phyloP scores from a whole-genome alignment of 805 yeast genomes.

The Candida easanensis region DNA sequence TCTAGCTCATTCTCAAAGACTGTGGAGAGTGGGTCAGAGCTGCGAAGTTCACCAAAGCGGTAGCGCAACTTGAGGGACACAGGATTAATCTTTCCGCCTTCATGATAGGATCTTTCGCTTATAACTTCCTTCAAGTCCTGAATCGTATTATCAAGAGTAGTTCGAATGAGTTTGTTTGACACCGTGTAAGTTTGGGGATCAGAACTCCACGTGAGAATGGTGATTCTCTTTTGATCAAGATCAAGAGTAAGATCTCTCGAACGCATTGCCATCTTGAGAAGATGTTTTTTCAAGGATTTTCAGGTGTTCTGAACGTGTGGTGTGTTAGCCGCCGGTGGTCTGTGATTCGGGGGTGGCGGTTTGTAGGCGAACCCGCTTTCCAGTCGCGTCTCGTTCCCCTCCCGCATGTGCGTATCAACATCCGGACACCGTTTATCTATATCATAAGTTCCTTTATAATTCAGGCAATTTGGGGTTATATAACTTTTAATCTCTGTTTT shows the following conservation, averaged over 20 bases:
- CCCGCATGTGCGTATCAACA: too few species aligned
- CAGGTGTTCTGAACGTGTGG: too few species aligned
- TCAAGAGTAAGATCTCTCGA: constrained; percentile 22
- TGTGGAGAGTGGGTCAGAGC: constrained; percentile 15
- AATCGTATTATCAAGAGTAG: constrained; percentile 26
- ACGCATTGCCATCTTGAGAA: constrained; percentile 16
- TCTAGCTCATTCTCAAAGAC: constrained; percentile 14
- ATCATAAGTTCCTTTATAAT: too few species aligned
- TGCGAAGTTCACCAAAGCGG: constrained; percentile 13
- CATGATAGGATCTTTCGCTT: constrained; percentile 16
- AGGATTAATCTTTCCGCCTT: constrained; percentile 20
- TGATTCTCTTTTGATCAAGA: constrained; percentile 11
- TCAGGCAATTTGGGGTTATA: too few species aligned
- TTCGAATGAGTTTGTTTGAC: constrained; percentile 17
- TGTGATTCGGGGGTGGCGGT: too few species aligned
- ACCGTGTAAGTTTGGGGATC: constrained; percentile 16
- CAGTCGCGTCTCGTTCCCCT: too few species aligned
- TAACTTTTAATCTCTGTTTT: too few species aligned
- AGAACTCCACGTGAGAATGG: constrained; percentile 22
- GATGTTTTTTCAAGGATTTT: not conserved
- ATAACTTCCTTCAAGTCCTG: constrained; percentile 26
- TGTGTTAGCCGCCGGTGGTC: too few species aligned
- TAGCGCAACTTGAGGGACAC: constrained; percentile 13
- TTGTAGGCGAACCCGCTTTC: too few species aligned
- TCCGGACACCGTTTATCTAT: too few species aligned